Conservation (phyloP, 148 eudicot genomes). For the Persicaria tinctoria region DNA sequence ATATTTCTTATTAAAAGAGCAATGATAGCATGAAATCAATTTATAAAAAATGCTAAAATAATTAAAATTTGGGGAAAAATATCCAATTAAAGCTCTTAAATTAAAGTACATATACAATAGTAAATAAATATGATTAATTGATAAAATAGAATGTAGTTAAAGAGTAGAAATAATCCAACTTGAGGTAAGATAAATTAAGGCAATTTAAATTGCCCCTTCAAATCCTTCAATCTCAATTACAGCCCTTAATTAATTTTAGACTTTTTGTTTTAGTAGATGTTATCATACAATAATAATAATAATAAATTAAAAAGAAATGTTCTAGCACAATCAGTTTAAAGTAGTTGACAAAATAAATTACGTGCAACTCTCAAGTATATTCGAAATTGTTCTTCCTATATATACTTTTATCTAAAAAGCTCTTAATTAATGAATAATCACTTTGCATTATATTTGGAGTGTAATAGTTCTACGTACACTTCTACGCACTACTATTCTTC, state of each 20-base stretch:
- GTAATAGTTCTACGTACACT: not conserved
- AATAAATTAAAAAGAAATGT: too few relatives aligned
- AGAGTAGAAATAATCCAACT: not conserved
- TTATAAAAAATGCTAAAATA: too few relatives aligned
- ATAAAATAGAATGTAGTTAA: not conserved
- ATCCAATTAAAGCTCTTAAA: too few relatives aligned
- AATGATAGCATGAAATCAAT: too few relatives aligned
- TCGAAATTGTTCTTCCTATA: not conserved
- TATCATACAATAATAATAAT: too few relatives aligned
- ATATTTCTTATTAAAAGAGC: too few relatives aligned
- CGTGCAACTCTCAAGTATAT: conserved; percentile 2
- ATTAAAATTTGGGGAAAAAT: too few relatives aligned
- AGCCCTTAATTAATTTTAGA: too few relatives aligned
- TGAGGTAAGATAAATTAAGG: not conserved
- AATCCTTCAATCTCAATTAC: not conserved
- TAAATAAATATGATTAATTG: not conserved
- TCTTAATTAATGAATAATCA: not conserved
- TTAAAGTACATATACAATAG: not conserved
- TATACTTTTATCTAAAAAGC: not conserved
- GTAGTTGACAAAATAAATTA: not conserved
- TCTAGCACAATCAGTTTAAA: not conserved
- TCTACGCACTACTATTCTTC: not conserved
- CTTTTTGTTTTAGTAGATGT: too few relatives aligned
- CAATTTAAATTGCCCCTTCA: not conserved
- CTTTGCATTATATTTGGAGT: not conserved